phyloP scores from a whole-genome alignment of 179 eudicot species.

The Spinacia oleracea region DNA sequence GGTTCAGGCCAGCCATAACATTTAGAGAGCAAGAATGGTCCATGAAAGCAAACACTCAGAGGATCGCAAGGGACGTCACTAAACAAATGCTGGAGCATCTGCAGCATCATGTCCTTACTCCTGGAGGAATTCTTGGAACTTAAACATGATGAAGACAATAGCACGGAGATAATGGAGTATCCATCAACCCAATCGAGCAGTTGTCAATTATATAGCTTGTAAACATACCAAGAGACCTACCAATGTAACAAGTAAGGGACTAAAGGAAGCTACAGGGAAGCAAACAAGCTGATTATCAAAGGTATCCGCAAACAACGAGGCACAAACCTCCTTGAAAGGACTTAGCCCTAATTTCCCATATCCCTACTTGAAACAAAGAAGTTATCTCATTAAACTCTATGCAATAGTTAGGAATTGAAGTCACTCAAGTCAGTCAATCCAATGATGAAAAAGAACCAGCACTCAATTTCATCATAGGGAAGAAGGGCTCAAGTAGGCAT shows the following conservation, averaged over 20 bases:
- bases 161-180: background rate
- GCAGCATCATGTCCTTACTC: background rate
- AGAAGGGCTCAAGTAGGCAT: background rate
- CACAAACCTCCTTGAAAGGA: background rate
- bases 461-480: too few species aligned
- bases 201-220: background rate
- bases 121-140: background rate
- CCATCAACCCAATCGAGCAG: background rate
- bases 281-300: background rate
- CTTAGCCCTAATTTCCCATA: background rate
- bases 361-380: background rate
- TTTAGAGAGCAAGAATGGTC: background rate
- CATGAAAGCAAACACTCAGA: too few species aligned
- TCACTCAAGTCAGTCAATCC: background rate
- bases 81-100: background rate
- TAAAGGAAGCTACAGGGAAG: background rate
- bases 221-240: background rate
- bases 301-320: background rate
- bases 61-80: too few species aligned
- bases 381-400: background rate
- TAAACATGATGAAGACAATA: background rate
- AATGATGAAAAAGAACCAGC: background rate
- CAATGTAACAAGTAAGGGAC: background rate
- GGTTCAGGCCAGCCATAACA: background rate
- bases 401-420: background rate